phyloP scores from a whole-genome alignment of 2,329 filamentous ascomycete genomes.

The Rasamsonia emersonii region DNA sequence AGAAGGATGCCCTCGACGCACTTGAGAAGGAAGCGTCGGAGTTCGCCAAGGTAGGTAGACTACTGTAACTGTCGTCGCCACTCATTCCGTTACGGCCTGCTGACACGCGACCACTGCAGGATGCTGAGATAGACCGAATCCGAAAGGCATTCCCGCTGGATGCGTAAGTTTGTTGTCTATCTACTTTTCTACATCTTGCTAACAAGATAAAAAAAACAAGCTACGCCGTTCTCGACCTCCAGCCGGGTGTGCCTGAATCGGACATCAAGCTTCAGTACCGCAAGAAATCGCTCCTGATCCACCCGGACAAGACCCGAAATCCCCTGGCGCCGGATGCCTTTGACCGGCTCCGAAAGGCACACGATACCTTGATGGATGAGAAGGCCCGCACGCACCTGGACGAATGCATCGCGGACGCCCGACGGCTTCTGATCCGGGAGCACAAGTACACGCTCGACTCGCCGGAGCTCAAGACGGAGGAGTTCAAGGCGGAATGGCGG shows the following conservation, averaged over 20 bases:
- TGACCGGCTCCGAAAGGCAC: slow-evolving; percentile 90
- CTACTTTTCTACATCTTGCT: not conserved
- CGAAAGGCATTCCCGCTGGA: slow-evolving; percentile 78
- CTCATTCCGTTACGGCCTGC: not conserved
- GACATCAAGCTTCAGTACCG: slow-evolving; percentile 94
- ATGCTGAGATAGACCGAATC: slow-evolving; percentile 93
- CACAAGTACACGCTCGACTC: slow-evolving; percentile 88
- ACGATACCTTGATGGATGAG: slow-evolving; percentile 85
- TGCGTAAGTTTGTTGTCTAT: slow-evolving; percentile 41
- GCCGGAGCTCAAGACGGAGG: slow-evolving; percentile 68
- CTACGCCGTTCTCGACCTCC: slow-evolving; percentile 90
- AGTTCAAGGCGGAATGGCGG: slow-evolving; percentile 79
- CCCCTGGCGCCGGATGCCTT: slow-evolving; percentile 88
- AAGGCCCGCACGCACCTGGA: slow-evolving; percentile 80
- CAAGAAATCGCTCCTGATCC: slow-evolving; percentile 96
- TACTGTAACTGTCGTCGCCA: not conserved
- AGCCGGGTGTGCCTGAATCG: slow-evolving; percentile 87
- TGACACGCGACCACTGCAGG: slow-evolving; percentile 43
- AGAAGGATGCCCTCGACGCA: slow-evolving; percentile 68
- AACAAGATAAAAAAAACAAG: slow-evolving; percentile 30
- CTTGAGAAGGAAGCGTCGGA: slow-evolving; percentile 82
- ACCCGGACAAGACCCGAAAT: slow-evolving; percentile 95
- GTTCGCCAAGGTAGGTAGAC: slow-evolving; percentile 64
- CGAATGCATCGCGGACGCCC: slow-evolving; percentile 91
- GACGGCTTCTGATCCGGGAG: slow-evolving; percentile 88